Conservation (phyloP, 176 grass and related monocot species). For the Saccharum spontaneum region DNA sequence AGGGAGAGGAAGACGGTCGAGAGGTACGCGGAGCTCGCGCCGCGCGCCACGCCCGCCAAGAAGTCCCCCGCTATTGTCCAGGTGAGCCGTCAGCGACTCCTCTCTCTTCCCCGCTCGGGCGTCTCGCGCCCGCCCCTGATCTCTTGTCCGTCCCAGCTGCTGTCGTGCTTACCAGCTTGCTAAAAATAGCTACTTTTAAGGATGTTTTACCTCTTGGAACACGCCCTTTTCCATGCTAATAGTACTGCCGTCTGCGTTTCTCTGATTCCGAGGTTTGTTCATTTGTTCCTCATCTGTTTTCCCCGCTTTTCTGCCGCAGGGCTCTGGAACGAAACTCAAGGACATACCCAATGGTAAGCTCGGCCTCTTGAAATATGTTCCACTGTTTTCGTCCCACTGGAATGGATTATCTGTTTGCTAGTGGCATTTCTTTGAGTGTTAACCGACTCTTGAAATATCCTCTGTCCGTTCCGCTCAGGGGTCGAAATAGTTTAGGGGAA, state of each 20-base stretch:
- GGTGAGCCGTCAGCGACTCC: conserved; percentile 23
- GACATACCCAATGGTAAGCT: conserved; percentile 88
- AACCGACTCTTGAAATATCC: neutral
- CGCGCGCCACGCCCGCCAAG: conserved; percentile 40
- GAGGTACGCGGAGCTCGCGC: conserved; percentile 70
- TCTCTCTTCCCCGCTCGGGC: no score
- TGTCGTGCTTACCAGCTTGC: neutral
- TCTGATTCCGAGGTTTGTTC: neutral
- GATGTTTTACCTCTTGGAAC: neutral
- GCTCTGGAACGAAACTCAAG: conserved; percentile 88
- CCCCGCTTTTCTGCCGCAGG: conserved; percentile 40
- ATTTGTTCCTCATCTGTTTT: neutral
- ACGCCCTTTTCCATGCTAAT: neutral
- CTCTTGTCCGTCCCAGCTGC: neutral
- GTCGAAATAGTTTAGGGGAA: neutral
- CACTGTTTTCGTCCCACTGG: neutral
- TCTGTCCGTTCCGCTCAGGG: neutral
- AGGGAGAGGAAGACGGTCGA: conserved; percentile 93
- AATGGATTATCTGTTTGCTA: neutral
- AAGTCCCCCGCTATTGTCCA: conserved; percentile 68
- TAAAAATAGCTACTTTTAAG: neutral
- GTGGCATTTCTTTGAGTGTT: no score
- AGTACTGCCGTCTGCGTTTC: neutral
- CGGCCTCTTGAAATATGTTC: neutral
- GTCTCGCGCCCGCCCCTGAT: neutral